Evolutionary conservation across 257 asterid species (phyloP).

Genomic region (Penstemon davidsonii): DNA sequence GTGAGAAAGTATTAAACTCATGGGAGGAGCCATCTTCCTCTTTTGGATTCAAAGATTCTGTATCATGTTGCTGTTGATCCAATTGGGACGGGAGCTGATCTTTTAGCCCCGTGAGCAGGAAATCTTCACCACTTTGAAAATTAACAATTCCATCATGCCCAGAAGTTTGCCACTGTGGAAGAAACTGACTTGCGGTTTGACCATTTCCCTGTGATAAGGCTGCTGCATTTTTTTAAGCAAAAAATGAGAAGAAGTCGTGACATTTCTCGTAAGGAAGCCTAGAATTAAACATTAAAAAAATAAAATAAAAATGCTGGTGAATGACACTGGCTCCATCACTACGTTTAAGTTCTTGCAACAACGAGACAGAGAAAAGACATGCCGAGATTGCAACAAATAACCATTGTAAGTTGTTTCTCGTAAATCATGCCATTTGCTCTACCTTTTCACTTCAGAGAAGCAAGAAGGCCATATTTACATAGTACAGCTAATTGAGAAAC

Average conservation of each 20-base stretch:
- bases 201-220: constrained; percentile 53
- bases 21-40: constrained; percentile 39
- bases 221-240: constrained; percentile 32
- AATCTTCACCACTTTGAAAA: constrained; percentile 48
- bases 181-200: constrained; percentile 46
- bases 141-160: constrained; percentile 47
- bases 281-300: too few relatives aligned
- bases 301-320: too few relatives aligned
- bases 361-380: not conserved
- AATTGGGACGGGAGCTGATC: constrained; percentile 46
- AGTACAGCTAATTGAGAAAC: not conserved
- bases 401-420: not conserved
- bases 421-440: constrained; percentile 4
- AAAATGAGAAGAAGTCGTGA: constrained; percentile 18
- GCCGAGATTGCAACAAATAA: not conserved
- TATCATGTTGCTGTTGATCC: constrained; percentile 41
- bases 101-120: constrained; percentile 38
- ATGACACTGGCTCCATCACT: not conserved
- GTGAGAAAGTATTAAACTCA: constrained; percentile 35
- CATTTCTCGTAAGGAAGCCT: not conserved
- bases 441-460: not conserved
- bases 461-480: not conserved
- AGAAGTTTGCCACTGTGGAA: constrained; percentile 60
- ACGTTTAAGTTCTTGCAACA: constrained; percentile 1
- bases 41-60: constrained; percentile 51